Evolutionary conservation across 2,329 filamentous ascomycete genomes (phyloP), one percentile per base, ranked within the genome.

Genomic region (Xylariomycetidae sp.): DNA sequence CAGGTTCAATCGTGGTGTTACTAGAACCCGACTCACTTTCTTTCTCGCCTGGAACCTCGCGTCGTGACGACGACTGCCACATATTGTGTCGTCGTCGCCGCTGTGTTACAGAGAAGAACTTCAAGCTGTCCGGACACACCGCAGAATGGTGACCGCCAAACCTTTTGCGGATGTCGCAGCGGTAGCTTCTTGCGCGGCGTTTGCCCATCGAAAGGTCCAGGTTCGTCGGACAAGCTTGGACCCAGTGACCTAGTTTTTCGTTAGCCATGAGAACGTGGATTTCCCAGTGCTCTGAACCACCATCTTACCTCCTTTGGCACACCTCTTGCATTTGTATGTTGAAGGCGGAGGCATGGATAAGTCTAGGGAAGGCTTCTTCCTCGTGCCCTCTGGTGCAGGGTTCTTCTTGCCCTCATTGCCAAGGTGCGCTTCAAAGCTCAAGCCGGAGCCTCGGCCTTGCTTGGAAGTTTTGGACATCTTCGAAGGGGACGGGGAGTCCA

Each of bases 151-250:
- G 65, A 2, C 48, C 27, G 5, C 60, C 62, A 3, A 20, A 18
- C n/a, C 24, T 40, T 2, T 43, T 35, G 45, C 64, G 67, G 17
- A 61, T 38, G 4, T 44, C 33, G 33, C 64, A 67, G 13, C 17
- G 22, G 34, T 66, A 67, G 10, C 39, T 32, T 5, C 25, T 16
- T 1, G 33, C 23, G 3, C 62, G 62, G 19, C 39, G 35, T 29
- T 19, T 40, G 35, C 67, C 63, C 33, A 46, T 63, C 2, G 33
- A 18, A 8, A 61, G 57, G 34, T 67, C 59, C n/a, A 65, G 26
- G 37, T 61, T 64, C 2, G 63, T 68, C 13, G 64, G 63, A 32
- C 65, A 68, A 2, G 48, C 20, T 31, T 58, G 47, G 13, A 64
- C 44, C 38, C 44, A 52, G 39, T 67, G 65, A 17, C 62, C 65